Percentiles rank a stretch among this genome's conserved stretches.
Evolutionary conservation across 257 asterid genomes (phyloP).

Genomic region (Penstemon eatonii): DNA sequence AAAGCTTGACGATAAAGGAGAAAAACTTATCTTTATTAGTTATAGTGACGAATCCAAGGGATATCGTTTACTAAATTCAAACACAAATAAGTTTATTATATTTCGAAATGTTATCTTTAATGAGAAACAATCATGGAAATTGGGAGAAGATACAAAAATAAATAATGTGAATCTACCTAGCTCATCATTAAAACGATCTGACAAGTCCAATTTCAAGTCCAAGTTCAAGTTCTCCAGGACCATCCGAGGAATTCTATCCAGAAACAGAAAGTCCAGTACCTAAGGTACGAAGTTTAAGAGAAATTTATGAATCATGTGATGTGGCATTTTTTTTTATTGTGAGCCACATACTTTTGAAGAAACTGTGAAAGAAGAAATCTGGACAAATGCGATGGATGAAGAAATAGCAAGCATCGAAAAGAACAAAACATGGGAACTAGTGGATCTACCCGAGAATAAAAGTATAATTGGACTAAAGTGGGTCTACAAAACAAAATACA

Average conservation of each 20-base stretch:
- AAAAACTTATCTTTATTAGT: not conserved
- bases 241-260: not conserved
- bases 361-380: too few relatives aligned
- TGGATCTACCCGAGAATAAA: too few relatives aligned
- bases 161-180: not conserved
- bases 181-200: not conserved
- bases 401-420: too few relatives aligned
- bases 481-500: too few relatives aligned
- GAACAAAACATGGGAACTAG: too few relatives aligned
- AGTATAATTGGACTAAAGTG: too few relatives aligned
- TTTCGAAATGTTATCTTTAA: not conserved
- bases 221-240: too few relatives aligned
- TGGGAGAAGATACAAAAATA: not conserved
- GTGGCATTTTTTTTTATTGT: not conserved
- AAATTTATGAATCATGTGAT: conserved; percentile 2
- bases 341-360: too few relatives aligned
- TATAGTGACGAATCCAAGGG: conserved; percentile 1
- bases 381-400: too few relatives aligned
- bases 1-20: not conserved
- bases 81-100: conserved; percentile 2
- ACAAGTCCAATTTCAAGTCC: not conserved
- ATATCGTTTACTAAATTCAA: not conserved
- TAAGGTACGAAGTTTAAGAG: conserved; percentile 11
- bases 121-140: not conserved
- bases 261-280: not conserved